These are phyloP conservation scores for Annona squamosa DNA, from an alignment of 164 flowering plant genomes.

Conservation along the genomic window DNA sequence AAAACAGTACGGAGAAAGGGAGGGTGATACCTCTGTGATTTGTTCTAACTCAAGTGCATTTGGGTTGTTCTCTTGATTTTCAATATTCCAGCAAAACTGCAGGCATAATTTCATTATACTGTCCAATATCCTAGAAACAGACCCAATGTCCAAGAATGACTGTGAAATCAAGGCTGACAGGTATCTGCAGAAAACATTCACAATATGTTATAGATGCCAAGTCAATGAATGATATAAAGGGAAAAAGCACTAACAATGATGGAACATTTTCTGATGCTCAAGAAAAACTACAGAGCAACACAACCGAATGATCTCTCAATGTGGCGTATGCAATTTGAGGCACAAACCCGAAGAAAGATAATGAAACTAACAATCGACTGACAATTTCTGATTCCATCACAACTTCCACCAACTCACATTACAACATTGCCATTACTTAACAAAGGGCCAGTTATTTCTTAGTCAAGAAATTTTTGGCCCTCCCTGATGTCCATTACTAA, in stretches of 20 bases:
- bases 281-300: not conserved
- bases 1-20: too few species aligned
- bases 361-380: not conserved
- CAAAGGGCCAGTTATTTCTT: not conserved
- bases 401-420: too few species aligned
- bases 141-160: conserved; percentile 95
- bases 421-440: not conserved
- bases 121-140: conserved; percentile 90
- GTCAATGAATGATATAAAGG: not conserved
- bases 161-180: conserved; percentile 92
- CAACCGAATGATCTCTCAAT: not conserved
- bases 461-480: not conserved
- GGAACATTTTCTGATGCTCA: not conserved
- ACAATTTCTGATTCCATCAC: too few species aligned
- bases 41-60: conserved; percentile 67
- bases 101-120: conserved; percentile 92
- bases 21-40: conserved; percentile 62
- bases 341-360: not conserved
- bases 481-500: not conserved
- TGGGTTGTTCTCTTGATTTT: conserved; percentile 56
- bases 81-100: conserved; percentile 92
- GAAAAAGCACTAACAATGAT: not conserved
- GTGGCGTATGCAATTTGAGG: not conserved
- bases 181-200: conserved; percentile 50
- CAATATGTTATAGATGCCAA: conserved; percentile 3